Base-by-base conservation (phyloP, 345 rosid genomes). In the Sisymbrium irio region DNA sequence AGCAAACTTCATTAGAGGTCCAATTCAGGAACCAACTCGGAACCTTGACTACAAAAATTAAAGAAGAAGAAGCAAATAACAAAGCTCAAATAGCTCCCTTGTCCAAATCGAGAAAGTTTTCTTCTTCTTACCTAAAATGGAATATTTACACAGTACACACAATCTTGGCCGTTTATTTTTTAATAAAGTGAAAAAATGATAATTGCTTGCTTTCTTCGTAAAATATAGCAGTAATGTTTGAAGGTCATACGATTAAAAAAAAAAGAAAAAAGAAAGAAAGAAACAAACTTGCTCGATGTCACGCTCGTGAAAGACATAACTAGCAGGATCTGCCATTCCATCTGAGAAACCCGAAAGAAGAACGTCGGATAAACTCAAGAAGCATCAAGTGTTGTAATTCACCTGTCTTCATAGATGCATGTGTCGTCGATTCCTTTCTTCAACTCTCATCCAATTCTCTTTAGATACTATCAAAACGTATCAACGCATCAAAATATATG, bases 301-400 rank as follows among this genome's bases (percentile, higher is more conserved):
- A 70, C 99, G 98, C 57, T 92, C 99, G 81, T 88, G 81, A 83
- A 84, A 68, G 72, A 58, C 82, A 88, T 79, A 83, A 79, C 57
- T 81, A 87, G 78, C 84, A 86, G 82, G 96, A 95, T 95, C 92
- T 90, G 97, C 99, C 99, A 95, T 95, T 95, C 99, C 99, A 95
- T 95, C 90, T 88, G 97, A 90, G 82, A 86, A 79, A 75, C 32
- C 74, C 60, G 80, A 66, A 60, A 78, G 79, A 85, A 78, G 67
- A 79, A 82, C 78, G 82, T 67, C 80, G 78, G 76, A 72, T 78
- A 74, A 70, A 82, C 81, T 82, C 82, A 80, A 82, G 84, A 77
- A 77, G 80, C 88, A 89, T 85, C 80, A 79, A 81, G 81, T 76
- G 79, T 69, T 76, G 75, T 69, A 62, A 79, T 76, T 80, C 81